Conservation (phyloP, 225 moss, liverwort and hornwort genomes). For the Marchantia polymorpha region DNA sequence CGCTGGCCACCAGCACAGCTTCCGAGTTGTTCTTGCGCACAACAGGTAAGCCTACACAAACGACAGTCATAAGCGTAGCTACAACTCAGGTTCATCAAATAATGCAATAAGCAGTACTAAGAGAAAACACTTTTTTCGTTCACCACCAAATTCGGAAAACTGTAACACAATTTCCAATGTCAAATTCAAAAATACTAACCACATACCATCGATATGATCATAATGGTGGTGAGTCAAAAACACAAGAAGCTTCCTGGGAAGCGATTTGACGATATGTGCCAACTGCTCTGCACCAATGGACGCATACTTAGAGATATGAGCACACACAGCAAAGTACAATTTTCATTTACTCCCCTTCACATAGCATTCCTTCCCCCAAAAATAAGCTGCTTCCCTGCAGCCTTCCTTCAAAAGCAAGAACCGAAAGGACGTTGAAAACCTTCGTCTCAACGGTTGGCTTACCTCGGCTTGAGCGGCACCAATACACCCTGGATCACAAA, state of each 20-base stretch:
- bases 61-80: not conserved
- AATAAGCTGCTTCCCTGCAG: not conserved
- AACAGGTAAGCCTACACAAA: constrained; percentile 59
- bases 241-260: constrained; percentile 79
- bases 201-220: constrained; percentile 83
- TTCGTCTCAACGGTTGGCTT: not conserved
- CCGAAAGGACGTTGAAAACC: not conserved
- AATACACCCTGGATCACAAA: constrained; percentile 84
- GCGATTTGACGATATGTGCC: constrained; percentile 68
- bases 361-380: no score
- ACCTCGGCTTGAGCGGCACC: constrained; percentile 77
- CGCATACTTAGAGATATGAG: constrained; percentile 44
- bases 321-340: not conserved
- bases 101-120: not conserved
- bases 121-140: not conserved
- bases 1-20: constrained; percentile 76
- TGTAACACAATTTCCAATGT: not conserved
- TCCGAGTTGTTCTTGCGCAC: constrained; percentile 72
- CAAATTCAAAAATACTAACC: not conserved
- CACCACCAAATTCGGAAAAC: not conserved
- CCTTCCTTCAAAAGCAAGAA: not conserved
- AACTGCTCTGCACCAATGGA: constrained; percentile 81
- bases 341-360: not conserved
- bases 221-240: constrained; percentile 90
- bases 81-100: no score